Evolutionary conservation across 1,284 basidiomycete genomes (phyloP), one percentile per base, ranked within the genome.

Genomic region (Inonotus obliquus): DNA sequence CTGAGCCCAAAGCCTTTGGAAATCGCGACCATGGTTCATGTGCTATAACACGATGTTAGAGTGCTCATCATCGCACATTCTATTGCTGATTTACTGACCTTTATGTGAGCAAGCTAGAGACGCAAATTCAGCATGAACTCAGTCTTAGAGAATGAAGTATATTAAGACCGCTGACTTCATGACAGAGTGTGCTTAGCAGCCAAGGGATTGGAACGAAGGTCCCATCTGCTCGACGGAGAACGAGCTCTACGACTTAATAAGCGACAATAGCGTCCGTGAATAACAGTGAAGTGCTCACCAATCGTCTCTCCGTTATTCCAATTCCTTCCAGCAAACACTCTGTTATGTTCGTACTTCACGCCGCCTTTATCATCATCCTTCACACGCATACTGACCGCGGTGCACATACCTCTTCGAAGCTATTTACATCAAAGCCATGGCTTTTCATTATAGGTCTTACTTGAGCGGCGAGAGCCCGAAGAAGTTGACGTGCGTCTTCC

Each of bases 251-350:
- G 48, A 17, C 27, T 21, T 19, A 19, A 23, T 38, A 5, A 49
- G 17, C 27, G 27, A 14, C 29, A 11, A 25, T 39, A 37, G 32
- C 29, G 38, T 5, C 5, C 5, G 32, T 25, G 57, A 27, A 29
- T 14, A 41, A 29, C 44, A 13, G 25, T 2, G 29, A 35, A 39
- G 7, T 7, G 66, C 81, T 65, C 65, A 87, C 89, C 89, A 60
- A 92, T 76, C 11, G 82, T 85, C 72, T 92, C 89, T 1, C 90
- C 91, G 61, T 77, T 77, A 63, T 91, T 88, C 90, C 90, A 92
- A 69, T 92, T 92, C 49, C 90, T 79, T 3, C 89, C 90, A 13
- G 84, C 81, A 71, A 92, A 92, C 6, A 92, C 88, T 11, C 66
- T 69, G 69, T 92, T 92, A 68, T 82, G 80, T 69, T 91, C 84